Base-by-base conservation (phyloP, 2,329 filamentous ascomycete species). In the Aspergillus pseudoviridinutans region DNA sequence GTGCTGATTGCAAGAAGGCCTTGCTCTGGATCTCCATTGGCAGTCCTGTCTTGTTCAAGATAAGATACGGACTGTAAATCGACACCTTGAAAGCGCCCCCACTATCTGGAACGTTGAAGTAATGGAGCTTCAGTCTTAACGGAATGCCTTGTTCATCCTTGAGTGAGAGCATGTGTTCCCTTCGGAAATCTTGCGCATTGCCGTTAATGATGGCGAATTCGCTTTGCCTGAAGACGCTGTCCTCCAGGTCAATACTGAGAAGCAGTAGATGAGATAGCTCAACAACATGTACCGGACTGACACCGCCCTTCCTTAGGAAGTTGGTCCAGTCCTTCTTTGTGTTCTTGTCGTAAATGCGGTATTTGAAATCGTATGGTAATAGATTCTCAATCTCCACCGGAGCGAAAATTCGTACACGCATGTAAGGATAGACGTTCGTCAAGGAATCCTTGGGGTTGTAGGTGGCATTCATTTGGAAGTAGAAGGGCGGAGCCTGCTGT, bases 251-350 rank as follows among this genome's bases (percentile, higher is more conserved):
- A 61, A 99, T 84, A 68, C 93, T 97, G 67, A 99, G 84, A 29
- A 99, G 81, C 3, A 99, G 82, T 8, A 99, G 81, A 74, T 97
- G 95, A 0, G 93, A 97, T 22, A 99, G 81, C 75, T 99, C 93
- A 20, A 97, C 93, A 9, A 97, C 92, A 71, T 99, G 94, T 0
- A 99, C 92, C 0, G 95, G 95, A 71, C 94, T 99, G 56, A 97
- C 88, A 14, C 95, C 95, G 27, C 95, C 94, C 74, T 97, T 97
- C 57, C 94, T 87, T 50, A 99, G 79, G 77, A 99, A 99, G 73
- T 99, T 99, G 4, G 91, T 95, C 94, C 94, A 99, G 72, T 99
- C 94, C 72, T 95, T 96, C 80, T 93, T 95, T 0, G 92, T 97
- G 73, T 96, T 95, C 78, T 95, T 97, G 79, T 99, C 94, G 70